These are phyloP conservation scores for Priceomyces melissophilus DNA, from an alignment of 805 yeast species.

Conservation along the genomic window DNA sequence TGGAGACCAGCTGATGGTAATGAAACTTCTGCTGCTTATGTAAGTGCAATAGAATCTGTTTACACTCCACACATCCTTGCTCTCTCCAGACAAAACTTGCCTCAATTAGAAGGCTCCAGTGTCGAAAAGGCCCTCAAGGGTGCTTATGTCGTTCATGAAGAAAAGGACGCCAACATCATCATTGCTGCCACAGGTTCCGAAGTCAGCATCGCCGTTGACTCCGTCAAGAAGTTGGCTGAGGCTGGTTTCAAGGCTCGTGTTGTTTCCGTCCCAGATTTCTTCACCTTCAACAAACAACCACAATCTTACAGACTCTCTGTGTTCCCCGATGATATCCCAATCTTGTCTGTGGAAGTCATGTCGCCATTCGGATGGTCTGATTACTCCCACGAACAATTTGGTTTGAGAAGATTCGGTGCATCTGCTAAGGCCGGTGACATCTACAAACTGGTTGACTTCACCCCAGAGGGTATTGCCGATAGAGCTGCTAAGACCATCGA, in stretches of 20 bases:
- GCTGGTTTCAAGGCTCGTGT: constrained; percentile 73
- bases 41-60: constrained; percentile 56
- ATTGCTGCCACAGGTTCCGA: constrained; percentile 94
- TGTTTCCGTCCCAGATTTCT: constrained; percentile 91
- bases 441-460: constrained; percentile 84
- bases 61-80: constrained; percentile 74
- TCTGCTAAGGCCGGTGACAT: constrained; percentile 86
- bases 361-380: constrained; percentile 89
- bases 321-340: constrained; percentile 93
- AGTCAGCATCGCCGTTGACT: constrained; percentile 77
- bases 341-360: constrained; percentile 90
- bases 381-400: constrained; percentile 95
- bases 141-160: constrained; percentile 73
- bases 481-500: constrained; percentile 77
- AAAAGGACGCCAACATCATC: constrained; percentile 63
- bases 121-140: constrained; percentile 92
- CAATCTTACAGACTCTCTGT: constrained; percentile 78
- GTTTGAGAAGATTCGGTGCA: constrained; percentile 94
- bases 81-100: constrained; percentile 80
- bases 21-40: constrained; percentile 81
- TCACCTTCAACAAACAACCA: constrained; percentile 82
- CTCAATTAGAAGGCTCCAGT: constrained; percentile 90
- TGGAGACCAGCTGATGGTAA: constrained; percentile 96
- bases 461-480: constrained; percentile 86
- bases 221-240: constrained; percentile 66